Conservation (phyloP, 2,329 filamentous ascomycete genomes). For the Clonostachys rhizophaga region DNA sequence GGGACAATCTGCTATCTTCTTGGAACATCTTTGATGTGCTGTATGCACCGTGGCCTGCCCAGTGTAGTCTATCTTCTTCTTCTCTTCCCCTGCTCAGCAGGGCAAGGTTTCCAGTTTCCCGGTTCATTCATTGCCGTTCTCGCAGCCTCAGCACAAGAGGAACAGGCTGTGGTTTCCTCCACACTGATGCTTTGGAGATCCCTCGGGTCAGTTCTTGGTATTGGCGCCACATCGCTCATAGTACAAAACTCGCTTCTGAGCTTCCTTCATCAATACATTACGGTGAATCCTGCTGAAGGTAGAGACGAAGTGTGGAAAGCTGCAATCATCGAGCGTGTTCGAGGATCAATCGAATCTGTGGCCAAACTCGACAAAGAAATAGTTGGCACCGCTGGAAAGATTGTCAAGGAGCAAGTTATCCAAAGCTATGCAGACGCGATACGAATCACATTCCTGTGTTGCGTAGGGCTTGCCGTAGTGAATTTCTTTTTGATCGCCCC, state of each 20-base stretch:
- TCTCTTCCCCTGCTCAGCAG: conserved; percentile 51
- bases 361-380: conserved; percentile 24
- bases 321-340: conserved; percentile 44
- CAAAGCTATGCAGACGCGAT: conserved; percentile 48
- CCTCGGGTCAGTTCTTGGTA: conserved; percentile 69
- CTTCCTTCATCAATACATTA: conserved; percentile 55
- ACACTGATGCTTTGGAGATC: conserved; percentile 69
- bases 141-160: conserved; percentile 50
- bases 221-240: conserved; percentile 66
- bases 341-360: conserved; percentile 51
- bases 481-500: conserved; percentile 41
- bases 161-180: conserved; percentile 65
- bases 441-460: conserved; percentile 38
- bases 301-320: conserved; percentile 37
- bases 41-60: conserved; percentile 46
- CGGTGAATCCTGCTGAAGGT: conserved; percentile 25
- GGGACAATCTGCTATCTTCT: conserved; percentile 43
- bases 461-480: conserved; percentile 38
- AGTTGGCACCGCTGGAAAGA: no score
- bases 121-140: conserved; percentile 60
- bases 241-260: conserved; percentile 65
- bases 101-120: conserved; percentile 61
- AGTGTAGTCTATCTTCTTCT: conserved; percentile 48
- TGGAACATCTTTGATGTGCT: conserved; percentile 44
- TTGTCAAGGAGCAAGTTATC: conserved; percentile 37